Evolutionary conservation across 176 grass and related monocot species (phyloP).

Genomic region (Neostapfia colusana): DNA sequence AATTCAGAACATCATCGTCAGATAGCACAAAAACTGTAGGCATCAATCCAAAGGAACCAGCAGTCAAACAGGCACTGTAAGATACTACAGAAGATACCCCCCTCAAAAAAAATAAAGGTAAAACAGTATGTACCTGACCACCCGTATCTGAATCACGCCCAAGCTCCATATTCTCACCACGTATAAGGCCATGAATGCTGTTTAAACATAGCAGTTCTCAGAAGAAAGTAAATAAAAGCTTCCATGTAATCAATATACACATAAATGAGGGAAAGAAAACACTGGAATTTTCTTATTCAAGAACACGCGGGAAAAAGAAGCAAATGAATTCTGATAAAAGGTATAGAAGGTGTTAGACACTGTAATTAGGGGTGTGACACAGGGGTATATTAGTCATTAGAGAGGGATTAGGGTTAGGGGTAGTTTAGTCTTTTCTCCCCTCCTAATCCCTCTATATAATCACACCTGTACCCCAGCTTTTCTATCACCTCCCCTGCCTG

Average conservation of each 20-base stretch:
- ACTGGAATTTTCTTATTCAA: neutral
- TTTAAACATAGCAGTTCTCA: conserved; percentile 25
- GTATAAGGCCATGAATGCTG: conserved; percentile 88
- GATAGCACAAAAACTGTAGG: conserved; percentile 14
- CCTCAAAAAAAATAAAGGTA: conserved; percentile 24
- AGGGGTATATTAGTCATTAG: too few relatives aligned
- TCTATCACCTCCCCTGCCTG: too few relatives aligned
- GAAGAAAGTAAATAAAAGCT: conserved; percentile 17
- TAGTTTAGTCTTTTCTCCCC: too few relatives aligned
- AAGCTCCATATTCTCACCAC: conserved; percentile 91
- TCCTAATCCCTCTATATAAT: too few relatives aligned
- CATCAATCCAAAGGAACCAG: conserved; percentile 5
- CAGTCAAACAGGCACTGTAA: conserved; percentile 22
- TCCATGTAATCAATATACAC: conserved; percentile 6
- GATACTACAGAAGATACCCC: neutral
- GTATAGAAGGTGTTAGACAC: too few relatives aligned
- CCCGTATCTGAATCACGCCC: conserved; percentile 85
- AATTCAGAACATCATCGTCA: conserved; percentile 22
- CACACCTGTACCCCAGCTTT: too few relatives aligned
- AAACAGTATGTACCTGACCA: conserved; percentile 56
- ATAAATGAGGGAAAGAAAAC: neutral
- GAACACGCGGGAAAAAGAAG: neutral
- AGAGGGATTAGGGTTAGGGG: too few relatives aligned
- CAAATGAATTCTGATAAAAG: neutral
- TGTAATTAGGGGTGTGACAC: too few relatives aligned